Percentiles rank a stretch among this genome's conserved stretches.
phyloP scores from a whole-genome alignment of 148 eudicot species.

The Cornus florida region DNA sequence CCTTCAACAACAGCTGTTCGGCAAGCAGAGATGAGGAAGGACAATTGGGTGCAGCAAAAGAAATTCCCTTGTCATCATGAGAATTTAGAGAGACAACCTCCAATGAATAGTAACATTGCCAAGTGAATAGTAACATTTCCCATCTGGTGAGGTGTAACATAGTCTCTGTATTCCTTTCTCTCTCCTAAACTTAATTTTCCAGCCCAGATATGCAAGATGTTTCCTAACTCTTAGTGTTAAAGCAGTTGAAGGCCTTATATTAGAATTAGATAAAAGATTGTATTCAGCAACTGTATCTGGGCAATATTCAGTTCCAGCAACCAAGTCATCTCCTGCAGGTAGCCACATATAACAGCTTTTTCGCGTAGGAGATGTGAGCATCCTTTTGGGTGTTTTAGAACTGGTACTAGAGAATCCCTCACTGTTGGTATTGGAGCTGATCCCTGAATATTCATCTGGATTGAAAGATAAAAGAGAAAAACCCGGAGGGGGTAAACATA shows the following conservation, averaged over 20 bases:
- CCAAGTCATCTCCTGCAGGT: constrained; percentile 28
- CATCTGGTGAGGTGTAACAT: constrained; percentile 58
- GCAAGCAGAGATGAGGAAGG: constrained; percentile 3
- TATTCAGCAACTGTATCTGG: constrained; percentile 46
- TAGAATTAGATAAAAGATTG: not conserved
- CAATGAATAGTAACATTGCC: not conserved
- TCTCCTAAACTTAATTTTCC: constrained; percentile 46
- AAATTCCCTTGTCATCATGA: constrained; percentile 12
- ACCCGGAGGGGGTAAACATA: constrained; percentile 12
- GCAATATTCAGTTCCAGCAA: constrained; percentile 41
- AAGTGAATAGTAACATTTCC: constrained; percentile 37
- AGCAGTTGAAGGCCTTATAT: not conserved
- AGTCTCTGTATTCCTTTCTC: constrained; percentile 1
- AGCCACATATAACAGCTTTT: constrained; percentile 22
- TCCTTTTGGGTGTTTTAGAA: constrained; percentile 2
- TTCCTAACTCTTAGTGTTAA: constrained; percentile 26
- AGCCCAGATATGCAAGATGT: constrained; percentile 64
- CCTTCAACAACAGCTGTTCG: constrained; percentile 6
- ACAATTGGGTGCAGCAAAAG: constrained; percentile 14
- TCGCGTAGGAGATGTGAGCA: not conserved
- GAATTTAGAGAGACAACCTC: constrained; percentile 15
- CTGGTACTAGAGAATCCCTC: constrained; percentile 12
- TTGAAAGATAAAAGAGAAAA: constrained; percentile 24
- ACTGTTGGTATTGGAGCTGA: not conserved
- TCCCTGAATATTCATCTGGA: constrained; percentile 11